Evolutionary conservation across 768 basidiomycete genomes (phyloP), one percentile per base, ranked within the genome.

Genomic region (Pholiota conissans): DNA sequence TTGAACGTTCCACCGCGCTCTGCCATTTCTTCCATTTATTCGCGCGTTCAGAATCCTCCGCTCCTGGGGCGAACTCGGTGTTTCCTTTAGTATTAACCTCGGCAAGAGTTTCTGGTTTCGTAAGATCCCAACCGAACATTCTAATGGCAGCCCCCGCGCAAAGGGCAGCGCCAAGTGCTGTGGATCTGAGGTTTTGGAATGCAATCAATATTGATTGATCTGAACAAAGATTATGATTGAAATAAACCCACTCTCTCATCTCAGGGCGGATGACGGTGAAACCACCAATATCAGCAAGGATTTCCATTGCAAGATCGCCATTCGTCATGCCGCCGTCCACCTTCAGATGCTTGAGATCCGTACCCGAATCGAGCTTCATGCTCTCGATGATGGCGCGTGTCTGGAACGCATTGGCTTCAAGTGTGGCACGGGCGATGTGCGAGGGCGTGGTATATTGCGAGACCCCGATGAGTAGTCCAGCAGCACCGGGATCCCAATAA

Each of bases 251-350:
- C 93, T 99, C 97, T 70, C 96, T 79, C 97, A 99, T 99, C 68
- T 93, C 88, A 10, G 96, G 97, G 54, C 97, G 81, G 57, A 95
- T 77, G 61, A 99, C 92, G 27, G 84, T 86, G 74, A 97, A 95
- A 13, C 95, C 96, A 28, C 95, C 93, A 40, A 96, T 77, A 69
- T 97, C 90, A 3, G 92, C 92, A 58, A 95, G 80, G 47, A 95
- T 76, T 65, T 83, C 79, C 94, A 96, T 93, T 56, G 88, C 91
- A 27, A 91, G 72, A 67, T 96, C 93, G 30, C 92, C 91, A 62
- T 95, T 96, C 10, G 95, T 97, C 90, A 97, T 95, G 14, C 95
- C 94, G n/a, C 97, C 97, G 71, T 98, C 97, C 32, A 99, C 96
- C 71, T 90, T 95, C 61, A 99, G 85, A 64, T 90, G 82, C 67